A percentile compares a stretch with the other conserved stretches of the same genome.
Evolutionary conservation across 768 basidiomycete species (phyloP).

Genomic region (Auricularia sp.): DNA sequence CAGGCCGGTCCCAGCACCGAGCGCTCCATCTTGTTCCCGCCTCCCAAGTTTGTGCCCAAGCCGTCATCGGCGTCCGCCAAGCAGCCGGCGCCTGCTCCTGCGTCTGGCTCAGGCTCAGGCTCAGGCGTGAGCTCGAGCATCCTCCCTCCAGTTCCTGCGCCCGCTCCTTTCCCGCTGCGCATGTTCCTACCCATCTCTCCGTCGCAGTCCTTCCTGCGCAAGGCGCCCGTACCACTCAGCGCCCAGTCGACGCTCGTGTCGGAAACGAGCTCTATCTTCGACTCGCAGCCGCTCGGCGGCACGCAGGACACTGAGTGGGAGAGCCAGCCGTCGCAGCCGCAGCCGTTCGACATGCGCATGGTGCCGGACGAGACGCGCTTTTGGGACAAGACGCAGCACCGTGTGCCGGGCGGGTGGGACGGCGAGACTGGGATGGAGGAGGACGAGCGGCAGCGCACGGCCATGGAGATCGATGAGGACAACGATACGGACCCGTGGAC

Average conservation of each 20-base stretch:
- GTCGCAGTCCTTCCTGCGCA: background rate
- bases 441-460: constrained; percentile 4
- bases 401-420: background rate
- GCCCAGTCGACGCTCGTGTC: background rate
- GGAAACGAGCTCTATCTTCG: background rate
- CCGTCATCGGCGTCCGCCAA: background rate
- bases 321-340: background rate
- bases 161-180: background rate
- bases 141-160: background rate
- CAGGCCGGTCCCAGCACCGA: background rate
- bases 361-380: constrained; percentile 1
- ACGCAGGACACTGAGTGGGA: constrained; percentile 1
- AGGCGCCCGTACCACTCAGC: background rate
- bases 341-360: background rate
- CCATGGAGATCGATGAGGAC: constrained; percentile 11
- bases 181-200: background rate
- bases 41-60: background rate
- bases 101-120: background rate
- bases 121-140: no score
- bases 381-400: background rate
- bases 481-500: background rate
- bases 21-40: background rate
- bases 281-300: background rate
- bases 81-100: background rate
- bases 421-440: constrained; percentile 8